These are phyloP conservation scores for Gonapodya prolifera DNA, from an alignment of 192 early-diverging fungal genomes.

Conservation along the genomic window DNA sequence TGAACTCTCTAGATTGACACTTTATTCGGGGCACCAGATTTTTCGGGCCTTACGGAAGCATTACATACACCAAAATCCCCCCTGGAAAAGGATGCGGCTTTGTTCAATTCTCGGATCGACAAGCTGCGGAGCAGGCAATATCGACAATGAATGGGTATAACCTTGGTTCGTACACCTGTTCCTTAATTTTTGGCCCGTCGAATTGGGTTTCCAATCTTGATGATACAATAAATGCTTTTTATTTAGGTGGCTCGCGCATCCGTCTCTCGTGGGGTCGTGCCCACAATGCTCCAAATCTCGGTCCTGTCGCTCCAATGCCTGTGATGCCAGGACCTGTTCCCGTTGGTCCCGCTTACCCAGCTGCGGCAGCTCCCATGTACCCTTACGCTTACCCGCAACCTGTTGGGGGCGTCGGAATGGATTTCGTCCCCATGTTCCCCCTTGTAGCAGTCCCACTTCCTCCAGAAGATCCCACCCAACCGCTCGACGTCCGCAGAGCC, in stretches of 20 bases:
- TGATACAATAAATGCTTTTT: neutral
- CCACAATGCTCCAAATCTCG: conserved; percentile 3
- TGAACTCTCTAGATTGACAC: neutral
- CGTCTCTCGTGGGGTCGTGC: conserved; percentile 63
- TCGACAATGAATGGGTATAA: conserved; percentile 76
- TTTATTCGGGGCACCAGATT: conserved; percentile 18
- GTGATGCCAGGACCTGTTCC: neutral
- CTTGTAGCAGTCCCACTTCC: neutral
- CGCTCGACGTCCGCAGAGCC: neutral
- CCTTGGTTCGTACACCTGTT: conserved; percentile 41
- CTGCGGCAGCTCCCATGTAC: neutral
- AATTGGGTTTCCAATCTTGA: neutral
- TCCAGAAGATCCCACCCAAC: neutral
- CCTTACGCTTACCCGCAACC: neutral
- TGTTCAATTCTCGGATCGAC: conserved; percentile 74
- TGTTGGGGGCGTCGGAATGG: neutral
- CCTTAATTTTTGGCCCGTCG: neutral
- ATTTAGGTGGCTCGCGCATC: conserved; percentile 39
- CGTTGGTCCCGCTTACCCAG: neutral
- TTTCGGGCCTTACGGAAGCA: conserved; percentile 83
- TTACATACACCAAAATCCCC: conserved; percentile 88
- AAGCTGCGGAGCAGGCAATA: conserved; percentile 81
- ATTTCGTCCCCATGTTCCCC: neutral
- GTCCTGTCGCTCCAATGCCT: neutral
- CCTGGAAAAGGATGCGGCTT: conserved; percentile 94